Percentiles rank a stretch among this genome's conserved stretches.
phyloP scores from a whole-genome alignment of 2,329 filamentous ascomycete species.

The Pseudogymnoascus sp. region DNA sequence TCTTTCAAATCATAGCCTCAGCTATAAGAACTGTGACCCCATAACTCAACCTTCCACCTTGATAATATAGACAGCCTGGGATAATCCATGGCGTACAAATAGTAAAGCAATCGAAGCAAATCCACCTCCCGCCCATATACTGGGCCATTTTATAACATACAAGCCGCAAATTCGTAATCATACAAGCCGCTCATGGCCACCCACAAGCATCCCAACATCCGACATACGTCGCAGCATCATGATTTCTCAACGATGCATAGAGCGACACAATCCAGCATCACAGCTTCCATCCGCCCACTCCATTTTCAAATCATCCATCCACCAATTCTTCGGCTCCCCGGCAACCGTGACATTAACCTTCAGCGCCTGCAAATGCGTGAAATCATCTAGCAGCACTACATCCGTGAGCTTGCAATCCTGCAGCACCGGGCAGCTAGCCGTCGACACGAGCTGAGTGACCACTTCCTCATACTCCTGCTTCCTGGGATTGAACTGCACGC shows the following conservation, averaged over 20 bases:
- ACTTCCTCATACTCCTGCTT: constrained; percentile 20
- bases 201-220: neutral
- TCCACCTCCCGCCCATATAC: neutral
- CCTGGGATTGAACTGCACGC: constrained; percentile 25
- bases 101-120: neutral
- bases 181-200: neutral
- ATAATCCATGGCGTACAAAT: neutral
- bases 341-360: constrained; percentile 35
- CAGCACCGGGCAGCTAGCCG: constrained; percentile 27
- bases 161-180: neutral
- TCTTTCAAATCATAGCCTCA: neutral
- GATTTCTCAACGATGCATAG: neutral
- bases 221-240: neutral
- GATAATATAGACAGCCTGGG: neutral
- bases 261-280: neutral
- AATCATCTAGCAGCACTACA: constrained; percentile 22
- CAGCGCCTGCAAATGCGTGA: constrained; percentile 33
- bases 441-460: constrained; percentile 19
- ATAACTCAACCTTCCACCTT: neutral
- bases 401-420: constrained; percentile 27
- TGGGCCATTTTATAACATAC: neutral
- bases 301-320: constrained; percentile 20
- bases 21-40: neutral
- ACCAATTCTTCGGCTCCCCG: constrained; percentile 36
- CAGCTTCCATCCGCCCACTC: neutral